Evolutionary conservation across 306 rosid species (phyloP).

Genomic region (Pachyrhizus erosus): DNA sequence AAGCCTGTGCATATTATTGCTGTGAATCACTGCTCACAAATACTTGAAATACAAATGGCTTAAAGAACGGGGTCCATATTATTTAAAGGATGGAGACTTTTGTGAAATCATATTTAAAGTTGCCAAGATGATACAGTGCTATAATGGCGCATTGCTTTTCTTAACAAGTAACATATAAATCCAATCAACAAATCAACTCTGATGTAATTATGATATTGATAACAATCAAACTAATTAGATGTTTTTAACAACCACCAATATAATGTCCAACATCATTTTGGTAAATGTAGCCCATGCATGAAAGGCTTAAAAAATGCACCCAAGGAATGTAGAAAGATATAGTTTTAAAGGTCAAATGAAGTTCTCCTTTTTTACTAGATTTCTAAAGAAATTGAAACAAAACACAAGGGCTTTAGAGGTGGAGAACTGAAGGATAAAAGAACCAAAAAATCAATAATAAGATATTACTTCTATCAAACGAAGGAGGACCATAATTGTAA

Average conservation of each 20-base stretch:
- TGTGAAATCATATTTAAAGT: not conserved
- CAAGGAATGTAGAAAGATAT: not conserved
- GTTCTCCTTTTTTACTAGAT: not conserved
- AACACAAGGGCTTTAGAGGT: not conserved
- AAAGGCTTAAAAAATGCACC: no score
- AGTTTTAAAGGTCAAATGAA: not conserved
- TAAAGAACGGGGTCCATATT: not conserved
- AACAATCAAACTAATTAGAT: not conserved
- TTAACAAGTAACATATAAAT: not conserved
- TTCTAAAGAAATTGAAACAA: not conserved
- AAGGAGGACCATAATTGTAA: not conserved
- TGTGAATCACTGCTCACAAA: no score
- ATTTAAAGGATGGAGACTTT: not conserved
- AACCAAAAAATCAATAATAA: not conserved
- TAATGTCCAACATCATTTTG: no score
- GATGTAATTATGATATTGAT: not conserved
- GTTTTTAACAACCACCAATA: not conserved
- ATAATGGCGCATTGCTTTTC: not conserved
- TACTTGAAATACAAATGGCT: not conserved
- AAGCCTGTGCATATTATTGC: not conserved
- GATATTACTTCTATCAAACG: no score
- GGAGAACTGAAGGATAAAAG: not conserved
- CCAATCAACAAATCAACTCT: not conserved
- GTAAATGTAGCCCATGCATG: not conserved
- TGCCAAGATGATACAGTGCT: conserved; percentile 10